Evolutionary conservation across 148 eudicot genomes (phyloP), one percentile per base, ranked within the genome.

Genomic region (Dysphania ambrosioides): DNA sequence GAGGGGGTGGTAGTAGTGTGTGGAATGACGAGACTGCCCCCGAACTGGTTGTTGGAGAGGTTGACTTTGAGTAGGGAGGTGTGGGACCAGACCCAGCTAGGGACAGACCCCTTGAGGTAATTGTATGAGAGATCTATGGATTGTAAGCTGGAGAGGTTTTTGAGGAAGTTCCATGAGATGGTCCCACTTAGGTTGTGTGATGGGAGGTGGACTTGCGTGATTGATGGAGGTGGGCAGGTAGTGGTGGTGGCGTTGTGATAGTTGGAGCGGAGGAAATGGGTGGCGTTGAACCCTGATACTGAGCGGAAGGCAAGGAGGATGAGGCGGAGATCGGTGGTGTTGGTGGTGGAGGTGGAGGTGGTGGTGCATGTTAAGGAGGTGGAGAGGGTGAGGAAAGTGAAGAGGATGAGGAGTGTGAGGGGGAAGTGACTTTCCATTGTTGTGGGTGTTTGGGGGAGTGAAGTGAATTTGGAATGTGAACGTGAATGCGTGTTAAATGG

Each of bases 111-210:
- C 61, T 82, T 70, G 9, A 93, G 86, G 49, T 75, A 72, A 75
- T 95, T 95, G 75, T 81, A 78, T 64, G 98, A 95, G 75, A 95
- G 89, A 79, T 92, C 93, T 11, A 95, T 30, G 30, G 79, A 41
- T 7, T 76, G 81, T 58, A 95, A 83, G 4, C 74, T 77, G 26
- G 98, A 26, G n/a, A 95, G 73, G 79, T 90, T 87, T 23, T 41
- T 79, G 24, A 95, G 73, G 80, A 57, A 87, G 3, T 72, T 79
- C 98, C 93, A 95, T 18, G 93, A 85, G 44, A 92, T 44, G 27
- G 81, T 68, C 63, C 98, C 98, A 74, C 30, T 81, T 30, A 95
- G 84, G 68, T 87, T 86, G 15, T 65, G 87, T 30, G 88, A 88
- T 1, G 93, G 62, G 78, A 95, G 86, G 40, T 80, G 80, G 4